Evolutionary conservation across 805 yeast genomes (phyloP), one percentile per base, ranked within the genome.

Genomic region (Alloascoidea africana): DNA sequence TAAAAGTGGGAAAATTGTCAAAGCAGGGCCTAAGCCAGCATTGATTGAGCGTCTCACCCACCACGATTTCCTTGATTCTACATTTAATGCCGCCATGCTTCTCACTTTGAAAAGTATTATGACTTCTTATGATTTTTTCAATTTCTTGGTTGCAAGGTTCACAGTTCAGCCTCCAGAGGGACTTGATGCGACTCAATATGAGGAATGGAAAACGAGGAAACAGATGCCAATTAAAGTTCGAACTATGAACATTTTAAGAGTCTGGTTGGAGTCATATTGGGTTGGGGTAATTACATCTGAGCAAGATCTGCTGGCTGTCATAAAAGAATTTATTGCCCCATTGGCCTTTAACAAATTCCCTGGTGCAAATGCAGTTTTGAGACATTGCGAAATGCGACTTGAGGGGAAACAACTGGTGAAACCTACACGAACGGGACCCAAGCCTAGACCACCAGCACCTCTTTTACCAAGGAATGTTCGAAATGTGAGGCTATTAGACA

Each of bases 111-210:
- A 80, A 27, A 73, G 87, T 23, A 82, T 86, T 52, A 68, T 78
- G 60, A 65, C 78, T 2, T 67, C 91, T 2, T 55, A 66, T 5
- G 80, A 76, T 38, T 60, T 87, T 27, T 59, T 82, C 33, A 65
- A 66, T 32, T 52, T 70, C 33, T 57, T 84, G 46, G 68, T 81
- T 18, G 66, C 68, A 32, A 63, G 93, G 39, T 89, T 76, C 56
- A 67, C 75, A 39, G 57, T 73, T 13, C 72, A 71, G 43, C 91
- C 95, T 16, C 96, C 96, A 0, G 95, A 83, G 49, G 94, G 93
- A 0, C 58, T 89, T 42, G 73, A 82, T 41, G 81, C 74, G 49
- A 89, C 79, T 43, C 93, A 84, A 46, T 82, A 80, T 52, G 73
- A 75, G 36, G 60, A 65, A 5, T 84, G 95, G 95, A 63, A 75